Evolutionary conservation across 1,139 yeast genomes (phyloP).

Genomic region (Saccharomyces hybrid): DNA sequence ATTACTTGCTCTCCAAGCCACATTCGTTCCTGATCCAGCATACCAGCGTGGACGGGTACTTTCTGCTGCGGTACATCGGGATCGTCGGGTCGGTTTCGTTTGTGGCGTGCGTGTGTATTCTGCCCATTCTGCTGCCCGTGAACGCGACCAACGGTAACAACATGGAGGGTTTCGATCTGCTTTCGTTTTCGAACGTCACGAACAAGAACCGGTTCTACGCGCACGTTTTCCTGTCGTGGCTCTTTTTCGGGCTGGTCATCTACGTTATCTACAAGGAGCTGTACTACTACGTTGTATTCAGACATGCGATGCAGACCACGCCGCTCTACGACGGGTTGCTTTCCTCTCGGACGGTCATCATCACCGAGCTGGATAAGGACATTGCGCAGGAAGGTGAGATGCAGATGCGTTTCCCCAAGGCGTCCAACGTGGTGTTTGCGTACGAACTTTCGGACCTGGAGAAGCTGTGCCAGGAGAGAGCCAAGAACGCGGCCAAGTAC

Average conservation of each 20-base stretch:
- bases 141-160: constrained; percentile 73
- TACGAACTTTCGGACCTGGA: constrained; percentile 50
- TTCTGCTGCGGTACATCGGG: constrained; percentile 69
- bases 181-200: constrained; percentile 57
- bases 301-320: constrained; percentile 62
- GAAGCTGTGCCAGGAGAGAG: constrained; percentile 49
- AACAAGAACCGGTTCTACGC: constrained; percentile 58
- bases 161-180: constrained; percentile 48
- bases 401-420: constrained; percentile 52
- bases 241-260: constrained; percentile 50
- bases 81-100: constrained; percentile 52
- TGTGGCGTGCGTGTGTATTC: constrained; percentile 55
- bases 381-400: constrained; percentile 46
- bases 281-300: constrained; percentile 56
- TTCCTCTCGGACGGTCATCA: constrained; percentile 58
- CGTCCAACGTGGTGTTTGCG: constrained; percentile 54
- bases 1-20: constrained; percentile 44
- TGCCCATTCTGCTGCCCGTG: constrained; percentile 80
- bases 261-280: constrained; percentile 65
- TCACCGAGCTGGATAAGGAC: constrained; percentile 52
- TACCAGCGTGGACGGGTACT: constrained; percentile 82
- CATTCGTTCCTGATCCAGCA: constrained; percentile 69
- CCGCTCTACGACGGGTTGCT: constrained; percentile 62
- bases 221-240: constrained; percentile 66
- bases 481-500: constrained; percentile 45